These are phyloP conservation scores for Trichoderma sp. DNA, from an alignment of 2,329 filamentous ascomycete genomes.

Conservation along the genomic window DNA sequence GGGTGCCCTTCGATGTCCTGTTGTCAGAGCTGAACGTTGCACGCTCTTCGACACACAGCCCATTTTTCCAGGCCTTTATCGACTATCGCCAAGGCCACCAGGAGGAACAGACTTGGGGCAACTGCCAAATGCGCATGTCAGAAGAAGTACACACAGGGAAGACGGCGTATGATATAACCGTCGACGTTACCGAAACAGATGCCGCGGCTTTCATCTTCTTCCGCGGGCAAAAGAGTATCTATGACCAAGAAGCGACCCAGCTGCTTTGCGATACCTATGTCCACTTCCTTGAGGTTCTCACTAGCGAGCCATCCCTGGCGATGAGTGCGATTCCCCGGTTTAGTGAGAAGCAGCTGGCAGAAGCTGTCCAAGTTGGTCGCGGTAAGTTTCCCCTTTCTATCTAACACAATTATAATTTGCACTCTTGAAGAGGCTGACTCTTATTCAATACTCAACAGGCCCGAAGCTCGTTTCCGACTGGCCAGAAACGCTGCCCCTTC, in stretches of 20 bases:
- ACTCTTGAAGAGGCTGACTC: no score
- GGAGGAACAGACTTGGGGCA: slow-evolving; percentile 23
- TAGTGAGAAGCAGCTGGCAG: slow-evolving; percentile 1
- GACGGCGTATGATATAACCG: slow-evolving; percentile 31
- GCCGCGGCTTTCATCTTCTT: slow-evolving; percentile 14
- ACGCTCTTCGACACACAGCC: slow-evolving; percentile 38
- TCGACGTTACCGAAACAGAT: slow-evolving; percentile 39
- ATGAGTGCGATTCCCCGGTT: slow-evolving; percentile 11
- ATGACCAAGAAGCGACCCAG: slow-evolving; percentile 23
- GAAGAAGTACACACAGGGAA: slow-evolving; percentile 20
- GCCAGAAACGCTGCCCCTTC: slow-evolving; percentile 35
- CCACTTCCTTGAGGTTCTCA: slow-evolving; percentile 25
- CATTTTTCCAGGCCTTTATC: slow-evolving; percentile 48
- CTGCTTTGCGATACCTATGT: slow-evolving; percentile 19
- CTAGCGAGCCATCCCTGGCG: slow-evolving; percentile 19
- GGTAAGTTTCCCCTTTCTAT: neutral
- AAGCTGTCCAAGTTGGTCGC: slow-evolving; percentile 8
- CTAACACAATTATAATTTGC: no score
- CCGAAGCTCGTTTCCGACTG: slow-evolving; percentile 28
- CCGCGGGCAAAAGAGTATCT: slow-evolving; percentile 31
- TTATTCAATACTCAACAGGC: neutral
- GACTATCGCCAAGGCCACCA: slow-evolving; percentile 32
- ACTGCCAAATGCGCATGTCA: slow-evolving; percentile 23
- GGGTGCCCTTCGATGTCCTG: slow-evolving; percentile 48
- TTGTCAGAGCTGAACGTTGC: slow-evolving; percentile 42